phyloP scores from a whole-genome alignment of 306 rosid genomes.

The Myrica gale region DNA sequence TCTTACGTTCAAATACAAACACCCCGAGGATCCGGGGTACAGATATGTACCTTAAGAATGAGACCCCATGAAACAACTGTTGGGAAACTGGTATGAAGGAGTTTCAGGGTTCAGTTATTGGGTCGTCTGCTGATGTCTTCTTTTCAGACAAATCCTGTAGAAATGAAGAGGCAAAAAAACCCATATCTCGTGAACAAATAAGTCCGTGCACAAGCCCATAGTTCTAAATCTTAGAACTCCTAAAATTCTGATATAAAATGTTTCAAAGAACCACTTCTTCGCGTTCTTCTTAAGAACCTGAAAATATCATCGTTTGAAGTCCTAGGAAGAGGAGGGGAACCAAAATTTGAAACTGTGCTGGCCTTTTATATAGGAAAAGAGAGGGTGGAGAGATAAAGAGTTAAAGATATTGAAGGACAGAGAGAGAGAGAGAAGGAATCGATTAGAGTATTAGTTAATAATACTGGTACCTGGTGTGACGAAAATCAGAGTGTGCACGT shows the following conservation, averaged over 20 bases:
- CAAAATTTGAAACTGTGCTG: constrained; percentile 23
- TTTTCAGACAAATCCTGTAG: constrained; percentile 25
- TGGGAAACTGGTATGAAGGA: constrained; percentile 18
- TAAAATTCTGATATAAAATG: neutral
- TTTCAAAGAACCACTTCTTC: neutral
- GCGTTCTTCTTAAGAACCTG: neutral
- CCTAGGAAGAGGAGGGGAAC: constrained; percentile 15
- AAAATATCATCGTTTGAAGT: constrained; percentile 1
- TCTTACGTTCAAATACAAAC: neutral
- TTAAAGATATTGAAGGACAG: constrained; percentile 23
- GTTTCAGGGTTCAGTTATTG: neutral
- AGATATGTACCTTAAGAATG: constrained; percentile 26
- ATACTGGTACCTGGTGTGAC: constrained; percentile 60
- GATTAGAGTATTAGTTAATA: constrained; percentile 32
- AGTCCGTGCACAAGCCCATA: neutral
- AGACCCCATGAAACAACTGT: constrained; percentile 45
- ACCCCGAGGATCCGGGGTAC: neutral
- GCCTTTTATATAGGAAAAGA: constrained; percentile 28
- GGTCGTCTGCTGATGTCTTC: constrained; percentile 3
- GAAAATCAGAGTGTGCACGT: constrained; percentile 80
- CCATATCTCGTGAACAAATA: constrained; percentile 1
- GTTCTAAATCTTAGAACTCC: neutral
- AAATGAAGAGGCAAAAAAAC: constrained; percentile 23
- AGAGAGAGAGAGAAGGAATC: constrained; percentile 22
- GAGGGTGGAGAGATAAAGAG: constrained; percentile 26